Conservation (phyloP, 306 rosid genomes). For the Corylus avellana region DNA sequence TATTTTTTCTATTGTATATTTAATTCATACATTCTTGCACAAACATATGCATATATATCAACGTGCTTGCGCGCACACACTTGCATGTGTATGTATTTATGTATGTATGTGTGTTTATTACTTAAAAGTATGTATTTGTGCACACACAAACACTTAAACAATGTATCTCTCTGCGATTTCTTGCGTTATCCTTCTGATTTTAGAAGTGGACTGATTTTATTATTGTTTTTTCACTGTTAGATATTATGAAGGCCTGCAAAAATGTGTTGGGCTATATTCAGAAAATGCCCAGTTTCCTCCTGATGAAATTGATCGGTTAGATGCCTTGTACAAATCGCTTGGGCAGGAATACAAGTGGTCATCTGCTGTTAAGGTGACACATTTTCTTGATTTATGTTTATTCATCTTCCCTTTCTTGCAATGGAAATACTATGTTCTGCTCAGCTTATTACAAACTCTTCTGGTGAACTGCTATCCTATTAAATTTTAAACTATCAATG, state of each 20-base stretch:
- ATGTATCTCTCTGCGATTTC: conserved; percentile 13
- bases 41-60: too few relatives aligned
- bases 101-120: too few relatives aligned
- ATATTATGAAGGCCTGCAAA: conserved; percentile 93
- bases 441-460: background rate
- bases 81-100: too few relatives aligned
- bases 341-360: conserved; percentile 82
- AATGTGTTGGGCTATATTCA: conserved; percentile 75
- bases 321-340: conserved; percentile 71
- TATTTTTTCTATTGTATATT: background rate
- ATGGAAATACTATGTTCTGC: background rate
- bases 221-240: conserved; percentile 42
- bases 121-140: background rate
- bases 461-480: background rate
- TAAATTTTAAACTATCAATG: background rate
- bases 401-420: background rate
- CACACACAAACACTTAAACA: background rate
- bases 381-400: conserved; percentile 11
- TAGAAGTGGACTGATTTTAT: conserved; percentile 22
- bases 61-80: too few relatives aligned
- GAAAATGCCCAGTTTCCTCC: conserved; percentile 63
- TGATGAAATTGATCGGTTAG: conserved; percentile 71
- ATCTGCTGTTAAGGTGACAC: conserved; percentile 85
- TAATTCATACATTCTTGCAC: background rate
- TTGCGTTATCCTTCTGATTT: background rate